A percentile compares a stretch with the other conserved stretches of the same genome.
Conservation (phyloP, 441 rosid species). For the Brassica balearica region DNA sequence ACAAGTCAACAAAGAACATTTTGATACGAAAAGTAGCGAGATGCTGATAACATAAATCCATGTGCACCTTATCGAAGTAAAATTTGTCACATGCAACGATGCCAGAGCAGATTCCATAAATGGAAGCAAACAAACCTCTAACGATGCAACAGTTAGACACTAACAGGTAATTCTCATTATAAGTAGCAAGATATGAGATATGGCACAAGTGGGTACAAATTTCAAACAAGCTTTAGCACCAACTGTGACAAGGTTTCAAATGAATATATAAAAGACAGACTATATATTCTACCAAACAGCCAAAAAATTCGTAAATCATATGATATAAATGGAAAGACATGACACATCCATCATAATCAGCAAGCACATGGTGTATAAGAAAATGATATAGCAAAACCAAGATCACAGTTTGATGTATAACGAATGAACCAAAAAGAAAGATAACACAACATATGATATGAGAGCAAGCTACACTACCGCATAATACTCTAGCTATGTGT, state of each 20-base stretch:
- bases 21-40: slow-evolving; percentile 7
- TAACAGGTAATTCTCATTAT: neutral
- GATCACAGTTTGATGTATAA: too few species aligned
- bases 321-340: too few species aligned
- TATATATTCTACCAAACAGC: slow-evolving; percentile 11
- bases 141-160: neutral
- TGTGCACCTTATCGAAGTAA: slow-evolving; percentile 3
- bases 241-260: neutral
- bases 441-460: neutral
- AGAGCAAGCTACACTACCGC: neutral
- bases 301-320: neutral
- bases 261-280: neutral
- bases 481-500: too few species aligned
- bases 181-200: slow-evolving; percentile 9
- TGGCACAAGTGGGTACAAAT: neutral
- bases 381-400: too few species aligned
- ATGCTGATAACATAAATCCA: slow-evolving; percentile 13
- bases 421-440: too few species aligned
- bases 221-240: slow-evolving; percentile 22
- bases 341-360: too few species aligned
- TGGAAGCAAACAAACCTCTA: slow-evolving; percentile 16
- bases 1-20: neutral
- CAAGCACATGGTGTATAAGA: too few species aligned
- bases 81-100: neutral
- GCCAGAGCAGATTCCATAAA: neutral